A percentile compares a stretch with the other conserved stretches of the same genome.
Conservation (phyloP, 208 protist species). For the Naegleria lovaniensis region DNA sequence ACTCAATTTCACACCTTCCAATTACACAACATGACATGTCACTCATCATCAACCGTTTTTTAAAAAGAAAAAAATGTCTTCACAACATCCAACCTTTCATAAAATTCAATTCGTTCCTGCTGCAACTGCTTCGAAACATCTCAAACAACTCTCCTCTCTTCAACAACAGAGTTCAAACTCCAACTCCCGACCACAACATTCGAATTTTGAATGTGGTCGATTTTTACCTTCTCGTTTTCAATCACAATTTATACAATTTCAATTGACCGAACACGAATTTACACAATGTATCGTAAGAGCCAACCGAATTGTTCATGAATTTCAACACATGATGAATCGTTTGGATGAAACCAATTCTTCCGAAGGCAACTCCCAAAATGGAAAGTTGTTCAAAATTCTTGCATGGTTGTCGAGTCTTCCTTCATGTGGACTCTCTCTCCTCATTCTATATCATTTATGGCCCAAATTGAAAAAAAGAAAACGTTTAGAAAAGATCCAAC, state of each 20-base stretch:
- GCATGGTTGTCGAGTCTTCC: not conserved
- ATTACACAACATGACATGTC: too few relatives aligned
- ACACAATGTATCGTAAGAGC: not conserved
- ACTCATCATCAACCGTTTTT: too few relatives aligned
- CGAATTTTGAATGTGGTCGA: not conserved
- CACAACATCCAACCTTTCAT: not conserved
- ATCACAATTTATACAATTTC: not conserved
- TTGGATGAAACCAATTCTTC: not conserved
- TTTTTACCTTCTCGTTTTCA: not conserved
- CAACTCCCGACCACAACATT: not conserved
- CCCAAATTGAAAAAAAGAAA: not conserved
- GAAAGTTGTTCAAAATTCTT: not conserved
- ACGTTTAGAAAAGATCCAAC: not conserved
- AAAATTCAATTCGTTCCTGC: not conserved
- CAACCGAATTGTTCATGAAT: not conserved
- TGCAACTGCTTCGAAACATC: not conserved
- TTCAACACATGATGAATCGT: not conserved
- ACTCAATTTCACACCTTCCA: too few relatives aligned
- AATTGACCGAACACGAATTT: not conserved
- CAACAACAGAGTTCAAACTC: too few relatives aligned
- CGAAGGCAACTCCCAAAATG: not conserved
- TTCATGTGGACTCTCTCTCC: not conserved
- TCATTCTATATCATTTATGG: not conserved
- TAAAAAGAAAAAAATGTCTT: not conserved
- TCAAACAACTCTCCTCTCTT: too few relatives aligned